phyloP scores from a whole-genome alignment of 345 rosid species.

The Draba incana region DNA sequence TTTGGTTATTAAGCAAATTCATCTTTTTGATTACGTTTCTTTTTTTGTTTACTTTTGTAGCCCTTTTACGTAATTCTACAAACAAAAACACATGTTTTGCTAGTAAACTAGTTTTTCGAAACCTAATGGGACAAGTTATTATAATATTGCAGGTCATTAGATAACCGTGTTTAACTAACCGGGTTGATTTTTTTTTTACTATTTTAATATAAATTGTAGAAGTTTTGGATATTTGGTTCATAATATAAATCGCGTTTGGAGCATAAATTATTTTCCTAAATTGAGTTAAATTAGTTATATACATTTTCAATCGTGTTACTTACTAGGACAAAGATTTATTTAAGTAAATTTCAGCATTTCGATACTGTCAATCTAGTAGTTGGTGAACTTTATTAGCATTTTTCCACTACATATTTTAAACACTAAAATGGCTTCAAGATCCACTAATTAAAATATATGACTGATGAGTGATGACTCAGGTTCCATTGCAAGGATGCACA shows the following conservation, averaged over 20 bases:
- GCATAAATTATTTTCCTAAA: too few species aligned
- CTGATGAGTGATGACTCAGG: constrained; percentile 27
- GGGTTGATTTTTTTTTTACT: neutral
- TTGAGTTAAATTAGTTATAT: neutral
- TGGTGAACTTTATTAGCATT: neutral
- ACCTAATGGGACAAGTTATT: neutral
- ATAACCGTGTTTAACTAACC: neutral
- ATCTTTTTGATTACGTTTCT: too few species aligned
- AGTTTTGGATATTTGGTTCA: too few species aligned
- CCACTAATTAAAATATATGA: constrained; percentile 6
- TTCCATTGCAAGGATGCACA: constrained; percentile 31
- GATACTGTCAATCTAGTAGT: neutral
- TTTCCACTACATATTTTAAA: neutral
- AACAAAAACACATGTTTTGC: neutral
- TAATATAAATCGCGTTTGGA: too few species aligned
- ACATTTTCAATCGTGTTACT: neutral
- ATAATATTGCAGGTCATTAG: neutral
- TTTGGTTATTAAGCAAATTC: too few species aligned
- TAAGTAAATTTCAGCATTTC: neutral
- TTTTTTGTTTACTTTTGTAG: neutral
- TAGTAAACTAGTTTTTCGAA: neutral
- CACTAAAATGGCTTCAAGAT: neutral
- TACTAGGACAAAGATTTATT: neutral
- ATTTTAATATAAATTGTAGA: too few species aligned
- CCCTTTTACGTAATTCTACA: neutral